A percentile compares a stretch with the other conserved stretches of the same genome.
These are phyloP conservation scores for Pseudopyrenochaeta lycopersici DNA, from an alignment of 2,329 filamentous ascomycete genomes.

Conservation along the genomic window DNA sequence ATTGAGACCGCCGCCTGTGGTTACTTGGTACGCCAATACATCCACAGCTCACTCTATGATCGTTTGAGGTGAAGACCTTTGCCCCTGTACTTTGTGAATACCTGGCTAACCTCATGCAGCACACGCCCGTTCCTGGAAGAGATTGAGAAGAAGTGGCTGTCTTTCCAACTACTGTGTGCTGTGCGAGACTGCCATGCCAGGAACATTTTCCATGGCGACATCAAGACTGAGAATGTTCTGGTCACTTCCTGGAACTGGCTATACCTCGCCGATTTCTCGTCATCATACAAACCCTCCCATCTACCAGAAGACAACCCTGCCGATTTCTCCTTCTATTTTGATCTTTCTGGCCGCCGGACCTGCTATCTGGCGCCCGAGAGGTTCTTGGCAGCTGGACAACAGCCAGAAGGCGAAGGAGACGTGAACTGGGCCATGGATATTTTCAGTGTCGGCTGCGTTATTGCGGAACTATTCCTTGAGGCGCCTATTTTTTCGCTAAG, in stretches of 20 bases:
- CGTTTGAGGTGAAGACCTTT: conserved; percentile 68
- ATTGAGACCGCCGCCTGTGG: conserved; percentile 92
- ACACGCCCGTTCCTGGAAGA: conserved; percentile 96
- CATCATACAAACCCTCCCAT: conserved; percentile 91
- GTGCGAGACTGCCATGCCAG: conserved; percentile 89
- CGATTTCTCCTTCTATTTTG: conserved; percentile 98
- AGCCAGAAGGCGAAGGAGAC: conserved; percentile 68
- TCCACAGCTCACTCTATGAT: conserved; percentile 97
- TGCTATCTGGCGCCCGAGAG: conserved; percentile 96
- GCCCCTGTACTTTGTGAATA: neutral
- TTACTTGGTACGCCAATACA: conserved; percentile 91
- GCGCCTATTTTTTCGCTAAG: conserved; percentile 97
- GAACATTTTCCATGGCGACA: conserved; percentile 94
- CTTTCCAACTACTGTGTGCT: conserved; percentile 92
- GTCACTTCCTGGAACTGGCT: conserved; percentile 99
- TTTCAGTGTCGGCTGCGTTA: conserved; percentile 95
- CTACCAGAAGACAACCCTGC: conserved; percentile 96
- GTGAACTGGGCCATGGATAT: conserved; percentile 97
- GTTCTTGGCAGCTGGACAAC: conserved; percentile 77
- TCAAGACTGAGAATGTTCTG: conserved; percentile 96
- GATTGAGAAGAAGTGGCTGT: conserved; percentile 98
- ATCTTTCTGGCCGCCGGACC: conserved; percentile 87
- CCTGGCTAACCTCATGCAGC: conserved; percentile 59
- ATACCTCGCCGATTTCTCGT: conserved; percentile 96
- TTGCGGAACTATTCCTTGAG: conserved; percentile 95